These are phyloP conservation scores for Candida suzukii DNA, from an alignment of 805 yeast species.

Conservation along the genomic window DNA sequence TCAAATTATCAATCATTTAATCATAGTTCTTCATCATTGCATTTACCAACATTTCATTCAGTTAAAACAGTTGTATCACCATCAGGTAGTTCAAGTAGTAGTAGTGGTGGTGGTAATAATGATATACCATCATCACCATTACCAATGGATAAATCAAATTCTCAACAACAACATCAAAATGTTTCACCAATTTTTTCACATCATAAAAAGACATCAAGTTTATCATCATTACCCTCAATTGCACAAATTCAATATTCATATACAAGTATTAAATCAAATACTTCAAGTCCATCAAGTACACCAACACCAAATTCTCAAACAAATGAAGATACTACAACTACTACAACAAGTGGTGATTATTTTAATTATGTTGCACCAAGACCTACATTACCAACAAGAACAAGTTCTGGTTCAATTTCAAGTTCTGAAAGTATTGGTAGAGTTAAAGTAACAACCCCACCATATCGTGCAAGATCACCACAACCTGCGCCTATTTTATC, in stretches of 20 bases:
- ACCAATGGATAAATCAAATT: not conserved
- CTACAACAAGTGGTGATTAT: slow-evolving; percentile 12
- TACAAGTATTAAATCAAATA: not conserved
- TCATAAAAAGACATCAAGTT: not conserved
- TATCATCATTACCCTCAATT: not conserved
- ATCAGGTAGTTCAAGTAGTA: not conserved
- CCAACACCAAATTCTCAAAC: too few relatives aligned
- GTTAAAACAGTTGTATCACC: slow-evolving; percentile 6
- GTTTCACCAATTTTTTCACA: not conserved
- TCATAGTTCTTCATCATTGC: slow-evolving; percentile 12
- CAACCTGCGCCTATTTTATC: not conserved
- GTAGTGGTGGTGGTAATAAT: too few relatives aligned
- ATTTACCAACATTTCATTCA: slow-evolving; percentile 18
- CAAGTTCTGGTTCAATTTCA: not conserved
- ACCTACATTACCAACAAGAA: slow-evolving; percentile 7
- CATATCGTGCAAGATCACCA: slow-evolving; percentile 2
- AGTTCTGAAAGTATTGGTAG: not conserved
- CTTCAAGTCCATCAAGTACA: slow-evolving; percentile 2
- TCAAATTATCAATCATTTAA: not conserved
- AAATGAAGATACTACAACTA: too few relatives aligned
- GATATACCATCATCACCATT: not conserved
- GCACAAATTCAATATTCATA: not conserved
- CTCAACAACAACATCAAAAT: too few relatives aligned
- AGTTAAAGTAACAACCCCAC: not conserved
- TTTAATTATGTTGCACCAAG: slow-evolving; percentile 22